phyloP scores from a whole-genome alignment of 768 basidiomycete genomes.

The Nevesoporus exiguus region DNA sequence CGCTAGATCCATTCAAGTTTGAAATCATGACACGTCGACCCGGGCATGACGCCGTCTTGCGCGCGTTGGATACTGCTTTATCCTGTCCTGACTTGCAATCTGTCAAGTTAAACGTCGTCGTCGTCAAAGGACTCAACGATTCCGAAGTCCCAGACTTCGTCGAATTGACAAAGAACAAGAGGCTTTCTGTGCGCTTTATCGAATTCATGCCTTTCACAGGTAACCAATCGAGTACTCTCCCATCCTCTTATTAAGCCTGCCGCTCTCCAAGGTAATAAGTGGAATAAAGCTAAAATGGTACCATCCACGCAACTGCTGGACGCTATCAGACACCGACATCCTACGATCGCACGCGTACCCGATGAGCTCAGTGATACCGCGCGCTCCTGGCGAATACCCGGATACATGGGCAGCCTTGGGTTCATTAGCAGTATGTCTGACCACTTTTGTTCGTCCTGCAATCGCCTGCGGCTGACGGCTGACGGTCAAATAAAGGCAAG shows the following conservation, averaged over 20 bases:
- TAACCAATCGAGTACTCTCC: slow-evolving; percentile 27
- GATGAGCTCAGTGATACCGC: slow-evolving; percentile 80
- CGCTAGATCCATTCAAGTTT: slow-evolving; percentile 82
- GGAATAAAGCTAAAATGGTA: slow-evolving; percentile 80
- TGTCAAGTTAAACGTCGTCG: slow-evolving; percentile 82
- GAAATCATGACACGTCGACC: slow-evolving; percentile 80
- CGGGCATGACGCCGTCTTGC: slow-evolving; percentile 74
- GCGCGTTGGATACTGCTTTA: slow-evolving; percentile 62
- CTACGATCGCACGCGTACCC: slow-evolving; percentile 51
- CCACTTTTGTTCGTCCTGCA: slow-evolving; percentile 86
- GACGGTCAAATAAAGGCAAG: slow-evolving; percentile 85
- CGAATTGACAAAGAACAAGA: slow-evolving; percentile 61
- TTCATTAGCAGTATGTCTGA: slow-evolving; percentile 95
- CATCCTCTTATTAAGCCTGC: slow-evolving; percentile 1
- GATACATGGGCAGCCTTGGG: slow-evolving; percentile 67
- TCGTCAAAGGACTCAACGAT: slow-evolving; percentile 80
- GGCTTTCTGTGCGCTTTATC: slow-evolving; percentile 78
- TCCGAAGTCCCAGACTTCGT: slow-evolving; percentile 77
- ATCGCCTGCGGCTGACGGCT: slow-evolving; percentile 80
- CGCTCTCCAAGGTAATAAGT: slow-evolving; percentile 65
- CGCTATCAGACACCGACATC: slow-evolving; percentile 45
- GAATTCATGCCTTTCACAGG: slow-evolving; percentile 95
- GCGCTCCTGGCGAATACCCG: slow-evolving; percentile 71
- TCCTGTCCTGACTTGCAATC: slow-evolving; percentile 46
- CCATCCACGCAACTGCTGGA: slow-evolving; percentile 64